Evolutionary conservation across 2,329 filamentous ascomycete species (phyloP).

Genomic region (Blastomyces silverae): DNA sequence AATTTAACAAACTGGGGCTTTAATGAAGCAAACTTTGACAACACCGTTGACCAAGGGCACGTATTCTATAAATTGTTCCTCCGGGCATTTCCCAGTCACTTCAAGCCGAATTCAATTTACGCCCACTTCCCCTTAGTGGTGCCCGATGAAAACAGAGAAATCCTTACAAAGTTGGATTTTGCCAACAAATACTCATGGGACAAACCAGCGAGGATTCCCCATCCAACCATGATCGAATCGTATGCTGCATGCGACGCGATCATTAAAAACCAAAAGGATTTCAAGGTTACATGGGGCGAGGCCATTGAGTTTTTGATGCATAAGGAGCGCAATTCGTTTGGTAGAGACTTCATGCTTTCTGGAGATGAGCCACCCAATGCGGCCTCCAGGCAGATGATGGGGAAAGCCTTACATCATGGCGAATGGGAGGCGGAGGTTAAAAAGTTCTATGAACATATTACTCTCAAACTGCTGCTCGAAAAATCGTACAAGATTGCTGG

Average conservation of each 20-base stretch:
- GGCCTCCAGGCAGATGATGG: conserved; percentile 22
- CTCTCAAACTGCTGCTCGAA: conserved; percentile 18
- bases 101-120: conserved; percentile 26
- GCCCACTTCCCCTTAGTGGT: conserved; percentile 27
- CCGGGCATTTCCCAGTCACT: conserved; percentile 27
- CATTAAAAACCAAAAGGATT: conserved; percentile 23
- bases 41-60: conserved; percentile 24
- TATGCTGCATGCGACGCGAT: conserved; percentile 21
- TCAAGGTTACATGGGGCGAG: conserved; percentile 25
- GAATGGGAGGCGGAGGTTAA: conserved; percentile 20
- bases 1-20: conserved; percentile 39
- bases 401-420: conserved; percentile 21
- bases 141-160: conserved; percentile 24
- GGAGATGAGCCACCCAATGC: conserved; percentile 22
- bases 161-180: conserved; percentile 23
- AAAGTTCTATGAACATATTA: conserved; percentile 21
- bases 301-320: conserved; percentile 22
- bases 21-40: conserved; percentile 32
- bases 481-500: conserved; percentile 44
- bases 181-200: conserved; percentile 23
- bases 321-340: conserved; percentile 21
- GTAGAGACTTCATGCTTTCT: conserved; percentile 24
- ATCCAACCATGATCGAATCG: conserved; percentile 18
- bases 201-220: conserved; percentile 17
- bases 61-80: conserved; percentile 29